Evolutionary conservation across 2,329 filamentous ascomycete species (phyloP).

Genomic region (Aspergillus ochraceoroseus): DNA sequence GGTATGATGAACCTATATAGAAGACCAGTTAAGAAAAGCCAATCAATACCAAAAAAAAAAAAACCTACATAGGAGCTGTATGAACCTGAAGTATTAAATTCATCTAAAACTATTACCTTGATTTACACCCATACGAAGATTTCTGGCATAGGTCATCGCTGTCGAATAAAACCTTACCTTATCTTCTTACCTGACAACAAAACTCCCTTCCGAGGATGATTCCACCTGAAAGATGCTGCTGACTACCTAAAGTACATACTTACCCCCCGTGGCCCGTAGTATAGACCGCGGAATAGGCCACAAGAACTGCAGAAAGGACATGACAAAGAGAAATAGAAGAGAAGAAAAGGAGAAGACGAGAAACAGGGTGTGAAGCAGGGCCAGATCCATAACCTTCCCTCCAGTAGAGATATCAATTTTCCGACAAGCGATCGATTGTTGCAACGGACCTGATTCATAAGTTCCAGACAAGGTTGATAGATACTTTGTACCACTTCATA

Average conservation of each 20-base stretch:
- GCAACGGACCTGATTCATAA: slow-evolving; percentile 3
- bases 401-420: neutral
- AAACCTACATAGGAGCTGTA: too few relatives aligned
- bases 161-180: slow-evolving; percentile 38
- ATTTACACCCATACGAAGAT: slow-evolving; percentile 23
- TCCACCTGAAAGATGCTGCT: slow-evolving; percentile 21
- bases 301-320: slow-evolving; percentile 24
- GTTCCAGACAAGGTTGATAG: neutral
- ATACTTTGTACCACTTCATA: slow-evolving; percentile 10
- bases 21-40: slow-evolving; percentile 29
- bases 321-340: slow-evolving; percentile 19
- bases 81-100: too few relatives aligned
- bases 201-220: slow-evolving; percentile 18
- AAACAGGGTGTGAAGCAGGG: slow-evolving; percentile 4
- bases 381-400: slow-evolving; percentile 4
- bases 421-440: slow-evolving; percentile 1
- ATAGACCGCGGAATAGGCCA: slow-evolving; percentile 30
- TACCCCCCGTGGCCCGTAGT: slow-evolving; percentile 31
- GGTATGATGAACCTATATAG: slow-evolving; percentile 31
- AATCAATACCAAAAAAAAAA: slow-evolving; percentile 8
- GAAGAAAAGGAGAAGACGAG: slow-evolving; percentile 16
- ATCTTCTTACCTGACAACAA: slow-evolving; percentile 41
- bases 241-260: slow-evolving; percentile 45
- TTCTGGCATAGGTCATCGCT: slow-evolving; percentile 26
- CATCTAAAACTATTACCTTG: slow-evolving; percentile 17